Conservation (phyloP, 305 asterid genomes). For the Stenogyne calaminthoides region DNA sequence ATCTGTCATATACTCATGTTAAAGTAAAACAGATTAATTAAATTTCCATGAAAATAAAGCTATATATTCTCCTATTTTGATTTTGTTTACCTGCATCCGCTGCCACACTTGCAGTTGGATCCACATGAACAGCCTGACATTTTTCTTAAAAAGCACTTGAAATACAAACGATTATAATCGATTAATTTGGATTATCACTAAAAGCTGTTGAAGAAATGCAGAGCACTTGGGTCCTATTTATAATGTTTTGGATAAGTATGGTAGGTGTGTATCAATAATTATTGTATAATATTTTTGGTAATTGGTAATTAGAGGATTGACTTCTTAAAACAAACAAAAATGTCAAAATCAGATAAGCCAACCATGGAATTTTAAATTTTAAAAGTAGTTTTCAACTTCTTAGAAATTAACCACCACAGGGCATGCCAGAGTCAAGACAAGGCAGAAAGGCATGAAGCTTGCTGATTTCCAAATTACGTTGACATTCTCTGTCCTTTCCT, state of each 20-base stretch:
- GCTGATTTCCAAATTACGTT: constrained; percentile 2
- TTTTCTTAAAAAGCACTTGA: background rate
- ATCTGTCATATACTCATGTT: no score
- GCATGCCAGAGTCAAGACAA: background rate
- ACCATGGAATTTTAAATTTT: constrained; percentile 10
- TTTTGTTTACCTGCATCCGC: constrained; percentile 42
- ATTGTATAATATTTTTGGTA: background rate
- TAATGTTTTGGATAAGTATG: constrained; percentile 26
- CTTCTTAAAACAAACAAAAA: background rate
- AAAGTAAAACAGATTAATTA: background rate
- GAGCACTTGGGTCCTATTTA: constrained; percentile 29
- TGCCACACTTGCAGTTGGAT: constrained; percentile 55
- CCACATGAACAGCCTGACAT: constrained; percentile 62
- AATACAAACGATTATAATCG: background rate
- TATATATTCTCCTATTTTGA: background rate
- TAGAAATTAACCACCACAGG: background rate
- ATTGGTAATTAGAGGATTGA: background rate
- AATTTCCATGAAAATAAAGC: background rate
- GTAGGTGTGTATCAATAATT: background rate
- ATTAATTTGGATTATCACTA: background rate
- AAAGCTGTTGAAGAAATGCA: constrained; percentile 3
- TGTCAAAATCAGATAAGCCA: constrained; percentile 17
- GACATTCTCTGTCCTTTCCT: background rate
- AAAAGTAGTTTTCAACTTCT: constrained; percentile 6
- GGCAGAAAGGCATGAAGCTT: constrained; percentile 33